A percentile compares a stretch with the other conserved stretches of the same genome.
These are phyloP conservation scores for Breynia disticha DNA, from an alignment of 441 rosid species.

Conservation along the genomic window DNA sequence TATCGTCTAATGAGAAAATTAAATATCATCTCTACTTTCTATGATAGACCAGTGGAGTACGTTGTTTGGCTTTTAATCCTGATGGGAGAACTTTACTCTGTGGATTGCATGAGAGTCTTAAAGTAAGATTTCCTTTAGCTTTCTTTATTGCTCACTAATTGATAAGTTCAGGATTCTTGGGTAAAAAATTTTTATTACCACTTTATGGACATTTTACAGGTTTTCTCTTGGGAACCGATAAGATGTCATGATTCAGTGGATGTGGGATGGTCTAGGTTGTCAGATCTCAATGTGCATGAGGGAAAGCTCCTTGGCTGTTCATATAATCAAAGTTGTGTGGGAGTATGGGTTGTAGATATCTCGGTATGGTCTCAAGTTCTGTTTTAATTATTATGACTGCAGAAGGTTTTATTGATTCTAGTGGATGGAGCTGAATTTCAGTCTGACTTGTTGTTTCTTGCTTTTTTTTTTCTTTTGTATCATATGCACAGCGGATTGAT, in stretches of 20 bases:
- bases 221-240: slow-evolving; percentile 98
- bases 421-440: slow-evolving; percentile 10
- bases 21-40: slow-evolving; percentile 11
- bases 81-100: slow-evolving; percentile 95
- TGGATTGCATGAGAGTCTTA: slow-evolving; percentile 91
- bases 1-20: no score
- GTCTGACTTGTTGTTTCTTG: slow-evolving; percentile 12
- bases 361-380: slow-evolving; percentile 41
- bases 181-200: slow-evolving; percentile 7
- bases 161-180: not conserved
- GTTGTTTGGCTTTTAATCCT: slow-evolving; percentile 86
- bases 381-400: slow-evolving; percentile 10
- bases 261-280: slow-evolving; percentile 97
- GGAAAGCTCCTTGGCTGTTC: slow-evolving; percentile 99
- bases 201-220: slow-evolving; percentile 34
- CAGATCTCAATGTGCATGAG: slow-evolving; percentile 89
- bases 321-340: slow-evolving; percentile 93
- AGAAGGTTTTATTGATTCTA: slow-evolving; percentile 18
- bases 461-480: slow-evolving; percentile 1
- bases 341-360: slow-evolving; percentile 98
- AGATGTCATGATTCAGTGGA: slow-evolving; percentile 82
- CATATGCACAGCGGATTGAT: slow-evolving; percentile 50
- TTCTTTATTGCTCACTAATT: no score
- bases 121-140: slow-evolving; percentile 34
- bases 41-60: slow-evolving; percentile 75